A percentile compares a stretch with the other conserved stretches of the same genome.
These are phyloP conservation scores for Aaosphaeria arxii DNA, from an alignment of 2,329 filamentous ascomycete species.

Conservation along the genomic window DNA sequence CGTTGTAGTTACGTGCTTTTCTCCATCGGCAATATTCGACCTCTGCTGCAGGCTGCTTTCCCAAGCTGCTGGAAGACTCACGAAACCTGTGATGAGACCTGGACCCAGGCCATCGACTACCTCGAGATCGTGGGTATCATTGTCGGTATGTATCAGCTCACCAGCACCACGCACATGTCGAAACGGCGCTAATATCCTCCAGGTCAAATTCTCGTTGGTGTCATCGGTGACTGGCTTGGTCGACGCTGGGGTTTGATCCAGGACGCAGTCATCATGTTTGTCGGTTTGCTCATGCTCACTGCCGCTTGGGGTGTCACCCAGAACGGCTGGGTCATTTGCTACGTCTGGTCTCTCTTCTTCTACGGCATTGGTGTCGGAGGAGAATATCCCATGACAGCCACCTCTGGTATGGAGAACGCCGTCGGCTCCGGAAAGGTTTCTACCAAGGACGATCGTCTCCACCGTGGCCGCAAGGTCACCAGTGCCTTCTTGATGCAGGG, in stretches of 20 bases:
- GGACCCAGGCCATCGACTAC: slow-evolving; percentile 82
- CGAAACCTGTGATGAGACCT: slow-evolving; percentile 70
- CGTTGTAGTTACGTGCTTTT: slow-evolving; percentile 78
- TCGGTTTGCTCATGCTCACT: slow-evolving; percentile 88
- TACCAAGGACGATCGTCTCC: slow-evolving; percentile 86
- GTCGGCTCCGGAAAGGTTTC: slow-evolving; percentile 83
- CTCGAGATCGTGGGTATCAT: slow-evolving; percentile 95
- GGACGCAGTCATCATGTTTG: slow-evolving; percentile 90
- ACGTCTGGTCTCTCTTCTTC: slow-evolving; percentile 92
- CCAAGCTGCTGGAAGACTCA: slow-evolving; percentile 69
- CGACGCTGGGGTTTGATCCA: slow-evolving; percentile 95
- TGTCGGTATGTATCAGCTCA: slow-evolving; percentile 53
- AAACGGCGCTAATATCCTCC: background rate
- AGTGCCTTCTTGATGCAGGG: slow-evolving; percentile 98
- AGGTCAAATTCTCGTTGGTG: slow-evolving; percentile 76
- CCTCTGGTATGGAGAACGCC: slow-evolving; percentile 89
- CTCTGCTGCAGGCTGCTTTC: slow-evolving; percentile 75
- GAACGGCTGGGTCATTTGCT: slow-evolving; percentile 96
- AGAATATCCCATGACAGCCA: slow-evolving; percentile 96
- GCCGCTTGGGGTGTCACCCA: slow-evolving; percentile 83
- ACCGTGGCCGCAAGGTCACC: slow-evolving; percentile 93
- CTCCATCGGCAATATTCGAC: slow-evolving; percentile 89
- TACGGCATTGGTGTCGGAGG: slow-evolving; percentile 74
- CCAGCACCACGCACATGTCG: too few species aligned
- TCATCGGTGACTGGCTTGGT: slow-evolving; percentile 78